A percentile compares a stretch with the other conserved stretches of the same genome.
Evolutionary conservation across 345 rosid species (phyloP).

Genomic region (Syzygium jambos): DNA sequence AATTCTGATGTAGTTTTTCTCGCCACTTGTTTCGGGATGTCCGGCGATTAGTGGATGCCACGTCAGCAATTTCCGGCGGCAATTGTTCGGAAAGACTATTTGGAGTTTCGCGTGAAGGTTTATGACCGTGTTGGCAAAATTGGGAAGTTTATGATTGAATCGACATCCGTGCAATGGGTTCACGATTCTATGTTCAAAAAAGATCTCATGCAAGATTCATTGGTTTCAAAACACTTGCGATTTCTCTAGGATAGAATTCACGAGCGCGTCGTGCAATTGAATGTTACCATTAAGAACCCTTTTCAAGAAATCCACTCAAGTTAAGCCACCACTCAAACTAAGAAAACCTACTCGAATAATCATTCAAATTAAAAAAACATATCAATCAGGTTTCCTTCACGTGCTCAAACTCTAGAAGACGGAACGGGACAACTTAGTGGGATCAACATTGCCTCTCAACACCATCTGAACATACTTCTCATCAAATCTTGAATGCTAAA

Average conservation of each 20-base stretch:
- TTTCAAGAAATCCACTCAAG: background rate
- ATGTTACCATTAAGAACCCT: background rate
- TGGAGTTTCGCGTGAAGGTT: background rate
- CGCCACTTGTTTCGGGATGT: accelerated
- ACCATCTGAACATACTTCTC: too few relatives aligned
- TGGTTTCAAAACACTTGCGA: background rate
- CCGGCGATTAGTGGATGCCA: background rate
- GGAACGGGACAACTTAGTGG: accelerated
- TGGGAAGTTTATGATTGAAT: background rate
- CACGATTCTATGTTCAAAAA: background rate
- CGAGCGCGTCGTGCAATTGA: background rate
- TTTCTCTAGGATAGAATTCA: background rate
- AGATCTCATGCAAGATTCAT: background rate
- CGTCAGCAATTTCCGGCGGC: background rate
- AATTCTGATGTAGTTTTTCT: too few relatives aligned
- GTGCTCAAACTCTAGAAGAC: background rate
- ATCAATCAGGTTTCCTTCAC: background rate
- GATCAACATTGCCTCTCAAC: too few relatives aligned
- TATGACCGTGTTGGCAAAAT: background rate
- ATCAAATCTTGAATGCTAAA: background rate
- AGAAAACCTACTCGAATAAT: too few relatives aligned
- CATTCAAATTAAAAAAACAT: background rate
- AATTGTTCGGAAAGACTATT: accelerated
- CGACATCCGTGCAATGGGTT: accelerated
- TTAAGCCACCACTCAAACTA: too few relatives aligned